Percentiles rank a stretch among this genome's conserved stretches.
These are phyloP conservation scores for Paraphoma chrysanthemicola DNA, from an alignment of 2,329 filamentous ascomycete genomes.

Conservation along the genomic window DNA sequence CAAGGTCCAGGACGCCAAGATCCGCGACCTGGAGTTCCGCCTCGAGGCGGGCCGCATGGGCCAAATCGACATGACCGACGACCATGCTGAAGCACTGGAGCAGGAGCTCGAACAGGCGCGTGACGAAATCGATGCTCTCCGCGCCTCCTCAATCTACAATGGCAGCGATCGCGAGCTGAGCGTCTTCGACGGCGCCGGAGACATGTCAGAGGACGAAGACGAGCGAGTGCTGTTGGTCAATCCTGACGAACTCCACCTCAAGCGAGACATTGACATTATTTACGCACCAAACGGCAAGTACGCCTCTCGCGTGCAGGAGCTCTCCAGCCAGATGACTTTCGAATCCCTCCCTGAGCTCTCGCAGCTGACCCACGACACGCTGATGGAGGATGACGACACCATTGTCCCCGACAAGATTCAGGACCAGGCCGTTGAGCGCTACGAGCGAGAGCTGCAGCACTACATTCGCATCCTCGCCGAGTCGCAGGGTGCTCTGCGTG, in stretches of 20 bases:
- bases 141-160: constrained; percentile 39
- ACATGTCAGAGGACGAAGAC: constrained; percentile 39
- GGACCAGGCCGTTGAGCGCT: constrained; percentile 46
- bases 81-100: constrained; percentile 40
- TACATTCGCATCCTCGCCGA: constrained; percentile 48
- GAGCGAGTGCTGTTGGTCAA: constrained; percentile 40
- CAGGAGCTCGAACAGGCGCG: constrained; percentile 43
- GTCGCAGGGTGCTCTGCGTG: constrained; percentile 49
- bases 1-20: constrained; percentile 43
- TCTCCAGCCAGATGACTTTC: constrained; percentile 39
- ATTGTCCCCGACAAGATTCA: constrained; percentile 34
- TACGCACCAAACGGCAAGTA: constrained; percentile 35
- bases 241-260: constrained; percentile 41
- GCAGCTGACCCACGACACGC: constrained; percentile 34
- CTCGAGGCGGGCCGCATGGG: constrained; percentile 46
- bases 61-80: constrained; percentile 48
- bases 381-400: constrained; percentile 29
- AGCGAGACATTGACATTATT: constrained; percentile 37
- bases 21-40: constrained; percentile 47
- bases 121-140: constrained; percentile 45
- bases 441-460: constrained; percentile 50
- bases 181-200: constrained; percentile 24
- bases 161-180: constrained; percentile 30
- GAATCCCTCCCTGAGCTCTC: constrained; percentile 31
- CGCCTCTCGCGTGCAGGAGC: constrained; percentile 33